phyloP scores from a whole-genome alignment of 2,329 filamentous ascomycete genomes.

The Daldinia sp. region DNA sequence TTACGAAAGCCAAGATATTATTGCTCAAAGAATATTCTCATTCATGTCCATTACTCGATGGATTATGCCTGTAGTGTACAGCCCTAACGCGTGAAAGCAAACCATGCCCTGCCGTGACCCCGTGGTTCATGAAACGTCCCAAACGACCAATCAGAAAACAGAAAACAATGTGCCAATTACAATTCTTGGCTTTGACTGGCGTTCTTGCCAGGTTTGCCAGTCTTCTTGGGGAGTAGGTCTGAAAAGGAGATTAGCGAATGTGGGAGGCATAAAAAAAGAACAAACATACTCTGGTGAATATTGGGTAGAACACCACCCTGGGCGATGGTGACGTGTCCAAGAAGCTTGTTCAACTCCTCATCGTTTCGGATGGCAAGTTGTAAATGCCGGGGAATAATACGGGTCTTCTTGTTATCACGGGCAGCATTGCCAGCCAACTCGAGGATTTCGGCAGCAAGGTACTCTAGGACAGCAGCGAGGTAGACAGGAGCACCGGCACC shows the following conservation, averaged over 20 bases:
- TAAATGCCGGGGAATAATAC: conserved; percentile 98
- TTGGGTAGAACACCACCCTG: conserved; percentile 97
- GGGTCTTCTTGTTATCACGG: conserved; percentile 99
- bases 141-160: conserved; percentile 71
- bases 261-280: neutral
- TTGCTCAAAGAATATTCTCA: conserved; percentile 63
- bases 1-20: conserved; percentile 1
- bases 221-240: conserved; percentile 99
- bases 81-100: conserved; percentile 68
- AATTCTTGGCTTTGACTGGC: conserved; percentile 96
- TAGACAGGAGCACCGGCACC: conserved; percentile 97
- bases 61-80: conserved; percentile 72
- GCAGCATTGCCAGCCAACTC: conserved; percentile 98
- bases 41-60: conserved; percentile 73
- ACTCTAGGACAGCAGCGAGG: conserved; percentile 96
- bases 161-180: conserved; percentile 66
- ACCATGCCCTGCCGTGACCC: conserved; percentile 80
- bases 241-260: conserved; percentile 50
- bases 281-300: conserved; percentile 94
- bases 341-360: conserved; percentile 99
- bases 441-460: conserved; percentile 97
- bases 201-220: conserved; percentile 90
- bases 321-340: conserved; percentile 95
- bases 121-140: conserved; percentile 79
- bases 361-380: conserved; percentile 99